Evolutionary conservation across 2,329 filamentous ascomycete species (phyloP), one percentile per base, ranked within the genome.

Genomic region (Xylaria sp.): DNA sequence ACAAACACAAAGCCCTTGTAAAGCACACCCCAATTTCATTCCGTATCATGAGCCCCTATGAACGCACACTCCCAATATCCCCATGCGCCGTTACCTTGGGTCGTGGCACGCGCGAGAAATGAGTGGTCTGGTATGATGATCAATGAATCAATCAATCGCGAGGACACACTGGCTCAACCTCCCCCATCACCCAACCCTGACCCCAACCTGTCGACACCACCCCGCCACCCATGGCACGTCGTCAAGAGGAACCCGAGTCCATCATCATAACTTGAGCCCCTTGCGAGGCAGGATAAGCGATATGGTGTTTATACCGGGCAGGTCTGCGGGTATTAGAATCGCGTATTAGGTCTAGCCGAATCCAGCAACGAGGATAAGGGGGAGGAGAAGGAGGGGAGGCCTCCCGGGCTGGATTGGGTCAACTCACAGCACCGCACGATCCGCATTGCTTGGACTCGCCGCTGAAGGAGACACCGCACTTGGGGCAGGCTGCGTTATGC

Each of bases 391-490:
- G 19, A 16, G 7, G 40, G 21, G 40, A 16, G 40, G 19, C n/a
- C n/a, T n/a, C n/a, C n/a, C n/a, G n/a, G n/a, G n/a, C n/a, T n/a
- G n/a, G n/a, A 26, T 26, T 26, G 24, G 9, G 24, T 6, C 24
- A 29, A 76, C 82, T 65, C 75, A 85, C 82, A 65, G 82, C 80
- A 51, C 82, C 82, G 73, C 82, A 85, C 53, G 76, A 73, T 54
- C 66, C 63, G 74, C 82, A 85, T 56, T 74, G 77, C 80, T 85
- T 85, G 73, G 64, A 63, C 39, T 65, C 63, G 63, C 74, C 74
- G 43, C 70, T 65, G 63, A 78, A 76, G 66, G 72, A 57, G 63
- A 75, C 72, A 64, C 76, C 77, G 76, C 82, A 85, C 74, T 81
- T 83, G 74, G 82, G 82, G 77, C 82, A 85, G 63, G 68, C 61